Percentiles rank a stretch among this genome's conserved stretches.
These are phyloP conservation scores for Fusarium albidum DNA, from an alignment of 2,329 filamentous ascomycete genomes.

Conservation along the genomic window DNA sequence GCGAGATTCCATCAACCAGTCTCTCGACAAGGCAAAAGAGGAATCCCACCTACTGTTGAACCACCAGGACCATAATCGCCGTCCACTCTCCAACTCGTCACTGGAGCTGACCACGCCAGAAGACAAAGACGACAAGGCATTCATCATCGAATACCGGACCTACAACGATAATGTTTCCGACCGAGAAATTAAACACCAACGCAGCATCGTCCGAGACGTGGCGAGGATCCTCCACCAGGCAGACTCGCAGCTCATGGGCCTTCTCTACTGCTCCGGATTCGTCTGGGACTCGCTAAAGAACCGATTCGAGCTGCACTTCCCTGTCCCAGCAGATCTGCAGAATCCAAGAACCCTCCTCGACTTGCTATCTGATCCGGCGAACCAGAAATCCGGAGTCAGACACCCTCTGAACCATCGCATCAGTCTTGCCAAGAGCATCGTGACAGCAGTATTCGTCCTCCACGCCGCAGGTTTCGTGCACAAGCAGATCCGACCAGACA, in stretches of 20 bases:
- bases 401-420: neutral
- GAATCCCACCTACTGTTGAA: neutral
- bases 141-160: neutral
- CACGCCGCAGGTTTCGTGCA: neutral
- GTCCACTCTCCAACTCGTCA: neutral
- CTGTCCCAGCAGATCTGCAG: neutral
- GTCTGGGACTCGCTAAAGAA: neutral
- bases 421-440: neutral
- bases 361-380: neutral
- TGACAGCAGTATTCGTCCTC: neutral
- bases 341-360: neutral
- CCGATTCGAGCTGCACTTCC: conserved; percentile 1
- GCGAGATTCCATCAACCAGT: neutral
- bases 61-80: neutral
- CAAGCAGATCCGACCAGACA: neutral
- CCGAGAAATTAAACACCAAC: neutral
- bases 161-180: neutral
- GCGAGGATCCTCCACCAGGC: neutral
- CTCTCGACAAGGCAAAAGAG: neutral
- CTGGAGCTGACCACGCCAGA: neutral
- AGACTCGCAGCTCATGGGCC: neutral
- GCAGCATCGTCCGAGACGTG: neutral
- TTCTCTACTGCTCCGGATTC: neutral
- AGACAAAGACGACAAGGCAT: too few species aligned
- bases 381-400: neutral